Base-by-base conservation (phyloP, 2,329 filamentous ascomycete genomes). In the Calonectria henricotiae region DNA sequence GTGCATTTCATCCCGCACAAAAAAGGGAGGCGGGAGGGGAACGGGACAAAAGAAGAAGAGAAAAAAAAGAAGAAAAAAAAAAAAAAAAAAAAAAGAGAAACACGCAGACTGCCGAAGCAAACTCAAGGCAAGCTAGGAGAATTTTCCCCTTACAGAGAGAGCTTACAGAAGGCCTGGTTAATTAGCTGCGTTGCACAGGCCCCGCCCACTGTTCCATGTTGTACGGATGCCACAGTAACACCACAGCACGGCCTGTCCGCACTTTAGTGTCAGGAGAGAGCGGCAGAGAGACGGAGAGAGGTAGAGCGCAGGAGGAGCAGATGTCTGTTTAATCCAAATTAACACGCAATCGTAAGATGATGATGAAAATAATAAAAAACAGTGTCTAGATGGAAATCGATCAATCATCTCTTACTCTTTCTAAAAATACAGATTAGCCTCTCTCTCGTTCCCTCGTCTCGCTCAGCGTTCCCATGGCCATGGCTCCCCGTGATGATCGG, bases 401-500 rank as follows among this genome's bases (percentile, higher is more conserved):
- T 58, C 20, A 20, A 39, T 58, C 12, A 8, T 23, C 35, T n/a
- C 32, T 11, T 49, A 35, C 3, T 15, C 4, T 12, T 39, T 7
- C 51, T 27, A 58, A 58, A 39, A 58, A 58, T 58, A 58, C 32
- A 20, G 35, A 23, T 9, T 27, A 6, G 47, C 35, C 32, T 55
- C 30, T 54, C 30, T 54, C n/a, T 37, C n/a, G 13, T 13, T 12
- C 27, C 1, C 46, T 55, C 41, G 41, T 20, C 12, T 17, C 43
- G 4, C 43, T 20, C 43, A 20, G 43, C 43, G 32, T 58, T 58
- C 51, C 51, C 51, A 41, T 58, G 35, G 32, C 20, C 35, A 25
- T 39, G 51, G 51, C 51, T 58, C 51, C 51, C 51, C 51, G 51
- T 65, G 63, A 46, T 37, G 63, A 65, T 65, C 62, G 46, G 32